Evolutionary conservation across 257 asterid species (phyloP).

Genomic region (Penstemon barbatus): DNA sequence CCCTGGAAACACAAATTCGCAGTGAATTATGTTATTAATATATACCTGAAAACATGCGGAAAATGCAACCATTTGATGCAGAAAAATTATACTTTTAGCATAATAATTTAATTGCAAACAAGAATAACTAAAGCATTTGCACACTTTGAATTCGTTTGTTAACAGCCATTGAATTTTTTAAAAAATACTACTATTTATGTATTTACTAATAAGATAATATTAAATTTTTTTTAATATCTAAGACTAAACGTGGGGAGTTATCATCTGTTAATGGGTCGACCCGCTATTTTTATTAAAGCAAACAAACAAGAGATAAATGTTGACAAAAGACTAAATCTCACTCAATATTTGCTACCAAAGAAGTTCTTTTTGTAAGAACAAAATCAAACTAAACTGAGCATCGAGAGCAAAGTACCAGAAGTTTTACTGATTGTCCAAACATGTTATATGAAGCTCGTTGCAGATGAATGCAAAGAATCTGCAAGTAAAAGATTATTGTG

Average conservation of each 20-base stretch:
- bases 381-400: neutral
- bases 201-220: too few relatives aligned
- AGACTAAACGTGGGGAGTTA: too few relatives aligned
- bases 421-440: constrained; percentile 70
- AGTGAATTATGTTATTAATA: neutral
- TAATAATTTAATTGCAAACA: constrained; percentile 9
- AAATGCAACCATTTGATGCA: neutral
- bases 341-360: too few relatives aligned
- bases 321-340: neutral
- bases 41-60: neutral
- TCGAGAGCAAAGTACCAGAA: constrained; percentile 49
- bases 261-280: too few relatives aligned
- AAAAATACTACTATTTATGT: too few relatives aligned
- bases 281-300: neutral
- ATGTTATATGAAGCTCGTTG: constrained; percentile 85
- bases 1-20: constrained; percentile 46
- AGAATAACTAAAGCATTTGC: neutral
- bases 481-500: constrained; percentile 34
- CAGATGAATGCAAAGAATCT: constrained; percentile 88
- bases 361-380: neutral
- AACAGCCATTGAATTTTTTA: too few relatives aligned
- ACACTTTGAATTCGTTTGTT: too few relatives aligned
- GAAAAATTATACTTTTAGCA: neutral
- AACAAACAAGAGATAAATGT: constrained; percentile 1
- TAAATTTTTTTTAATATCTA: too few relatives aligned